These are phyloP conservation scores for Bruguiera hainesii DNA, from an alignment of 441 rosid species.

Conservation along the genomic window DNA sequence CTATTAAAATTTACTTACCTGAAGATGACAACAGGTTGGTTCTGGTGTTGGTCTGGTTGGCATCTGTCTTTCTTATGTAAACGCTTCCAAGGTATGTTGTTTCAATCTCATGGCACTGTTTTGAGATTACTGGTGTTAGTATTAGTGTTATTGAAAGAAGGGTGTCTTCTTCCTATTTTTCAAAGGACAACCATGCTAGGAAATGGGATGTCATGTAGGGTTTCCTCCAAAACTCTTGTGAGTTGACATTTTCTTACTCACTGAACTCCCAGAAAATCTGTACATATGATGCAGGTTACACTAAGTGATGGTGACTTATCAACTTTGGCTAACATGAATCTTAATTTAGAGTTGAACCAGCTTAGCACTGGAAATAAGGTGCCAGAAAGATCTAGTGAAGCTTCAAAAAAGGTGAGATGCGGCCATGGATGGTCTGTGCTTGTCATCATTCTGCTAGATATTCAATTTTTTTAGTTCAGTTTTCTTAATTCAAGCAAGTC, in stretches of 20 bases:
- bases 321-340: constrained; percentile 73
- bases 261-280: neutral
- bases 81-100: constrained; percentile 63
- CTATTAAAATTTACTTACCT: neutral
- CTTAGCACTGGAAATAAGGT: constrained; percentile 28
- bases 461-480: neutral
- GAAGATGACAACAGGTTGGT: constrained; percentile 54
- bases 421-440: constrained; percentile 5
- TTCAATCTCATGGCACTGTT: constrained; percentile 2
- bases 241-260: neutral
- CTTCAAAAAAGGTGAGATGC: constrained; percentile 41
- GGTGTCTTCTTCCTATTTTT: neutral
- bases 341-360: constrained; percentile 57
- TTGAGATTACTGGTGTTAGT: neutral
- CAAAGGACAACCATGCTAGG: neutral
- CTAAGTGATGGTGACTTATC: constrained; percentile 72
- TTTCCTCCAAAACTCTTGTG: neutral
- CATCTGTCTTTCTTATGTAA: constrained; percentile 71
- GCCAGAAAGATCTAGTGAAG: constrained; percentile 24
- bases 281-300: constrained; percentile 47
- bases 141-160: constrained; percentile 1
- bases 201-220: neutral
- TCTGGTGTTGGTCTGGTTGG: constrained; percentile 91
- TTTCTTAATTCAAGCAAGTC: too few relatives aligned
- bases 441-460: constrained; percentile 7